phyloP scores from a whole-genome alignment of 2,329 filamentous ascomycete species.

The Corinectria fuckeliana region DNA sequence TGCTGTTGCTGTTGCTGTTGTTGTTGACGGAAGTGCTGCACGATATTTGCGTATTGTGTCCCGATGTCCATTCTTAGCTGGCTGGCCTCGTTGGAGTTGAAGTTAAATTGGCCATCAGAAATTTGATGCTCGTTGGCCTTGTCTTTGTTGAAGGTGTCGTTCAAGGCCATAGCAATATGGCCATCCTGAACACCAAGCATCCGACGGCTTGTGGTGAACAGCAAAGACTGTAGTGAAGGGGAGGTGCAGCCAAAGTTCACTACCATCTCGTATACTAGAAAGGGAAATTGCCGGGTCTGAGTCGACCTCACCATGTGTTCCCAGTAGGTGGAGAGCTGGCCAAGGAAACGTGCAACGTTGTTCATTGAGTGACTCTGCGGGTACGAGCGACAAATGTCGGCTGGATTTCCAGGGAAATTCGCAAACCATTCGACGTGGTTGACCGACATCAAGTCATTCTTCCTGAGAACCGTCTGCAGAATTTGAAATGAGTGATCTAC shows the following conservation, averaged over 20 bases:
- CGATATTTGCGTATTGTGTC: constrained; percentile 14
- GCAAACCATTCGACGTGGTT: constrained; percentile 40
- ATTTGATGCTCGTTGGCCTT: constrained; percentile 28
- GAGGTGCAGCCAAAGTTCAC: constrained; percentile 37
- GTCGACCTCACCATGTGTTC: constrained; percentile 14
- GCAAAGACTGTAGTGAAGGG: constrained; percentile 28
- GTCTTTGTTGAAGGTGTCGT: constrained; percentile 36
- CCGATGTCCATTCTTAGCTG: constrained; percentile 14
- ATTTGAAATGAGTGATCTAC: constrained; percentile 34
- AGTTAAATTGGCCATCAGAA: constrained; percentile 2
- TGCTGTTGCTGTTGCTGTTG: constrained; percentile 14
- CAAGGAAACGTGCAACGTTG: constrained; percentile 36
- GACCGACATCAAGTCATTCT: constrained; percentile 30
- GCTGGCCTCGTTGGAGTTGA: constrained; percentile 12
- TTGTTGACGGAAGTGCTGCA: constrained; percentile 10
- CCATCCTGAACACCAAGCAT: constrained; percentile 34
- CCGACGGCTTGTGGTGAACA: constrained; percentile 42
- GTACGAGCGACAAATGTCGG: constrained; percentile 18
- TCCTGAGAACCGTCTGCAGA: constrained; percentile 30
- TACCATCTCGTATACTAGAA: constrained; percentile 37
- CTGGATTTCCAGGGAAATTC: constrained; percentile 32
- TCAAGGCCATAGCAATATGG: constrained; percentile 22
- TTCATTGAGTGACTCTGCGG: constrained; percentile 1
- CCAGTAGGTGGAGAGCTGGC: constrained; percentile 33
- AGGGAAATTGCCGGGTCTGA: constrained; percentile 34